phyloP scores from a whole-genome alignment of 2,329 filamentous ascomycete species.

The Beauveria scarabaeidicola region DNA sequence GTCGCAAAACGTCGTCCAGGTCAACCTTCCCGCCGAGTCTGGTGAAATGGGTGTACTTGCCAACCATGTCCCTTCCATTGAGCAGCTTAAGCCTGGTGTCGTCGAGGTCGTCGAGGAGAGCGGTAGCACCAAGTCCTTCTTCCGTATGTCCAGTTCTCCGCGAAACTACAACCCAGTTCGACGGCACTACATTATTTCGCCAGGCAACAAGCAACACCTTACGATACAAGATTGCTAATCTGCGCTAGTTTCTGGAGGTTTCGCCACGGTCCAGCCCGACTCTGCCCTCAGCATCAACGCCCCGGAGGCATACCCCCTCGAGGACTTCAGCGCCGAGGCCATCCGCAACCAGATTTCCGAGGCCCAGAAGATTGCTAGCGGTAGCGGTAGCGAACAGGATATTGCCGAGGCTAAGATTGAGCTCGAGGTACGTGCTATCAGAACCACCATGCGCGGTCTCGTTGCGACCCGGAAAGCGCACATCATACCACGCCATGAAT shows the following conservation, averaged over 20 bases:
- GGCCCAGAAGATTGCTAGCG: slow-evolving; percentile 88
- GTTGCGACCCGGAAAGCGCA: neutral
- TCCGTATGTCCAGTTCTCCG: slow-evolving; percentile 57
- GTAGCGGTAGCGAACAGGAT: slow-evolving; percentile 89
- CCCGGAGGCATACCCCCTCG: slow-evolving; percentile 86
- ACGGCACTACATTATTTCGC: neutral
- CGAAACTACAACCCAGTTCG: neutral
- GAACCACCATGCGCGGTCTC: neutral
- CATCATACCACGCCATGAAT: neutral
- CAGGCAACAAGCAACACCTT: neutral
- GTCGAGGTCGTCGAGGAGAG: slow-evolving; percentile 93
- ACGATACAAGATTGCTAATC: slow-evolving; percentile 4
- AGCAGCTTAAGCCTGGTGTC: slow-evolving; percentile 95
- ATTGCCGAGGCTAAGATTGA: slow-evolving; percentile 99
- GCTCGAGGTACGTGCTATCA: slow-evolving; percentile 63
- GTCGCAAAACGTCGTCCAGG: slow-evolving; percentile 71
- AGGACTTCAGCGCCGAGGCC: slow-evolving; percentile 91
- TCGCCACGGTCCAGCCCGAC: slow-evolving; percentile 93
- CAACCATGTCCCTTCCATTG: slow-evolving; percentile 97
- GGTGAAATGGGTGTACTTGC: slow-evolving; percentile 99
- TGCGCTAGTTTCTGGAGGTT: slow-evolving; percentile 78
- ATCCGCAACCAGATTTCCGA: slow-evolving; percentile 86
- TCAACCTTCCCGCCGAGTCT: slow-evolving; percentile 96
- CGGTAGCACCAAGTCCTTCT: slow-evolving; percentile 89
- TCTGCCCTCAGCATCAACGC: slow-evolving; percentile 96